Evolutionary conservation across 495 filamentous ascomycete genomes (phyloP).

Genomic region (Neurospora discreta): DNA sequence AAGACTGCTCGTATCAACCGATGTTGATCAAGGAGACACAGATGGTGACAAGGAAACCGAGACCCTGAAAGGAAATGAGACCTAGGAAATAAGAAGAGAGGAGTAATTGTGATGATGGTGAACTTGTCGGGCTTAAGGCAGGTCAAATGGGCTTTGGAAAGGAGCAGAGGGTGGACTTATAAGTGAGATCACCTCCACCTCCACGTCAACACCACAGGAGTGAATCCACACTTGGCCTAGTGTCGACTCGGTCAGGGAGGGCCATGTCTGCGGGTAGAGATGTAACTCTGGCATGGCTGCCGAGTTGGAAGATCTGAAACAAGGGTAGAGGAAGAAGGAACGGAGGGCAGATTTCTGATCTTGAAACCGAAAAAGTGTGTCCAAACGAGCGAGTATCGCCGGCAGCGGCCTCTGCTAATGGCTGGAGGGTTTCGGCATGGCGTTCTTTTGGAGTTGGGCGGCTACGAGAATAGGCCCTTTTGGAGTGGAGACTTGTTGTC

Average conservation of each 20-base stretch:
- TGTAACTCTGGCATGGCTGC: slow-evolving; percentile 1
- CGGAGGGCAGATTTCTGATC: slow-evolving; percentile 22
- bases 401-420: slow-evolving; percentile 34
- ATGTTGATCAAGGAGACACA: slow-evolving; percentile 7
- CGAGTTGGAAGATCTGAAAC: slow-evolving; percentile 33
- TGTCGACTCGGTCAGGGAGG: neutral
- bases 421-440: slow-evolving; percentile 33
- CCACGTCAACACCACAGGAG: neutral
- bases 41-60: neutral
- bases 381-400: slow-evolving; percentile 31
- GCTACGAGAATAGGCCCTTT: slow-evolving; percentile 27
- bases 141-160: neutral
- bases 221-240: neutral
- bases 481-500: slow-evolving; percentile 11
- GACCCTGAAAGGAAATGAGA: neutral
- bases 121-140: neutral
- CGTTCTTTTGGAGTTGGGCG: slow-evolving; percentile 41
- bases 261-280: slow-evolving; percentile 6
- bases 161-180: slow-evolving; percentile 17
- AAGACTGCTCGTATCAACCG: slow-evolving; percentile 35
- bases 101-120: neutral
- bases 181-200: neutral
- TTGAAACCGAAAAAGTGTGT: slow-evolving; percentile 40
- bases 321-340: slow-evolving; percentile 15
- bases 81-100: neutral